Evolutionary conservation across 1,139 yeast genomes (phyloP).

Genomic region (Yamadazyma trypodendri): DNA sequence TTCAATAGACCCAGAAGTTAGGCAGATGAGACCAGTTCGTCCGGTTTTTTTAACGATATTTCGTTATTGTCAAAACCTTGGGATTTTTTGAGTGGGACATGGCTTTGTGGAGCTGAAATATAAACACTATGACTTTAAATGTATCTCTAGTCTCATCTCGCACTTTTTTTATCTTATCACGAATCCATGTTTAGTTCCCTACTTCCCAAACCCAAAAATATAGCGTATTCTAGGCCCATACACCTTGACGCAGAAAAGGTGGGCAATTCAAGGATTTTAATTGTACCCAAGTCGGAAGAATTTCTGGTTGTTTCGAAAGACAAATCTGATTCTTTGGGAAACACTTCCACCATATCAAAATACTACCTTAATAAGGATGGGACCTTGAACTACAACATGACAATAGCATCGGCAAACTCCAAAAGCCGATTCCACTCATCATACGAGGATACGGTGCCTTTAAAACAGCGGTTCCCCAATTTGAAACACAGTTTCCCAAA

Average conservation of each 20-base stretch:
- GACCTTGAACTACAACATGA: conserved; percentile 25
- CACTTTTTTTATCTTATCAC: not conserved
- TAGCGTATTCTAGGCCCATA: conserved; percentile 16
- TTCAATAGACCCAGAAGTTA: conserved; percentile 21
- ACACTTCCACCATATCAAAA: conserved; percentile 13
- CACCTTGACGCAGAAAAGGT: conserved; percentile 1
- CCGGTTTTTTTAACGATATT: conserved; percentile 24
- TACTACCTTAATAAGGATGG: conserved; percentile 30
- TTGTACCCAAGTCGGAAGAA: conserved; percentile 5
- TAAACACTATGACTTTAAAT: no score
- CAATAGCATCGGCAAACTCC: conserved; percentile 19
- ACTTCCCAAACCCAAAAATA: conserved; percentile 29
- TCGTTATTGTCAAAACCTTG: conserved; percentile 30
- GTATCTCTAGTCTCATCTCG: not conserved
- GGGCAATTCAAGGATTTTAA: conserved; percentile 4
- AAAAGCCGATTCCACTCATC: conserved; percentile 24
- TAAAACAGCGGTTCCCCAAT: conserved; percentile 39
- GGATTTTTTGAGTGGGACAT: conserved; percentile 36
- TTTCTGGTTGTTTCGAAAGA: not conserved
- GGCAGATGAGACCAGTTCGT: conserved; percentile 15
- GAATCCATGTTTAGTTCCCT: conserved; percentile 40
- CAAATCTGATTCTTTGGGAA: not conserved
- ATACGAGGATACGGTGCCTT: conserved; percentile 42
- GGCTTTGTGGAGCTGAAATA: no score
- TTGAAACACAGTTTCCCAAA: conserved; percentile 44